Evolutionary conservation across 2,329 filamentous ascomycete genomes (phyloP).

Genomic region (Arthroderma sp.): DNA sequence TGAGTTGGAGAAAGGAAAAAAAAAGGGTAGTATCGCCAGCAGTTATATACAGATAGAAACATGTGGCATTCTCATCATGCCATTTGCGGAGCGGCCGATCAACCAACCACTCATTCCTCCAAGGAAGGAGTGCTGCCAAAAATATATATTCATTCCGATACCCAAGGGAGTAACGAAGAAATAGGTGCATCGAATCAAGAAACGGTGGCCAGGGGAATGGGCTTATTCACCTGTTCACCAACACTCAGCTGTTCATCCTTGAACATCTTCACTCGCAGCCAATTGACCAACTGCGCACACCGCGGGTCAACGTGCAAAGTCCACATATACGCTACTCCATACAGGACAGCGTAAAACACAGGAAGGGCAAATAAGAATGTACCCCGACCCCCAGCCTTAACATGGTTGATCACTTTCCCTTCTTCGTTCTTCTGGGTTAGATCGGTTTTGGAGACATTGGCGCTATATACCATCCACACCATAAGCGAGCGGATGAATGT

Average conservation of each 20-base stretch:
- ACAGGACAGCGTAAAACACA: slow-evolving; percentile 10
- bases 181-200: too few species aligned
- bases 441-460: slow-evolving; percentile 3
- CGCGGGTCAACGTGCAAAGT: slow-evolving; percentile 10
- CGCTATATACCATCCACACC: slow-evolving; percentile 15
- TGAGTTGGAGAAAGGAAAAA: too few species aligned
- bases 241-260: slow-evolving; percentile 4
- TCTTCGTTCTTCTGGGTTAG: slow-evolving; percentile 4
- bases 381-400: slow-evolving; percentile 1
- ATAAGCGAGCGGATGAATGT: slow-evolving; percentile 17
- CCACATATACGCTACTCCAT: slow-evolving; percentile 10
- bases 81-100: too few species aligned
- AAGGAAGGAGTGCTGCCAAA: too few species aligned
- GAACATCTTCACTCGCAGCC: slow-evolving; percentile 10
- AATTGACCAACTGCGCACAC: slow-evolving; percentile 9
- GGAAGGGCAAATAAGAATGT: slow-evolving; percentile 11
- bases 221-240: too few species aligned
- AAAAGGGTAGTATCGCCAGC: too few species aligned
- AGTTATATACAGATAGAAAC: too few species aligned
- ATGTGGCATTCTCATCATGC: too few species aligned
- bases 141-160: too few species aligned
- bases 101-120: too few species aligned
- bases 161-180: too few species aligned
- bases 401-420: slow-evolving; percentile 5
- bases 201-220: too few species aligned